Evolutionary conservation across 371 early-diverging fungal genomes (phyloP), one percentile per base, ranked within the genome.

Genomic region (Haplosporangium sp.): DNA sequence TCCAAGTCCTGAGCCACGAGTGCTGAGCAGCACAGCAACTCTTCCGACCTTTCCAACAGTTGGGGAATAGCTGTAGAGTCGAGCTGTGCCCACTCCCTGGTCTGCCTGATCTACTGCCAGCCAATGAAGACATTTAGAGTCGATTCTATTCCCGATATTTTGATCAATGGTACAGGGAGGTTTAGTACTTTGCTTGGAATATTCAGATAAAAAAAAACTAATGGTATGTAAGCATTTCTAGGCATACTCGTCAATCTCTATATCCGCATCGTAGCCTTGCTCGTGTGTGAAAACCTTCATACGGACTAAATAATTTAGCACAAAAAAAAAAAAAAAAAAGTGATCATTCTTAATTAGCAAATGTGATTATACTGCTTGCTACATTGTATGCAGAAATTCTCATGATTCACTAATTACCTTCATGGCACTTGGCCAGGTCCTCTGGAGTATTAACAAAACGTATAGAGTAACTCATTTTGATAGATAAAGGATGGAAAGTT

Each of bases 181-280:
- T 4, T 19, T 17, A 45, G 9, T 13, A 0, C 42, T 17, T 44
- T 44, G 9, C 52, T 2, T 13, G 8, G n/a, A 27, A 27, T 27
- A 27, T 27, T 27, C 27, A 27, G 27, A 27, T 27, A 27, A 27
- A 27, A 27, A 27, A 27, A 27, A 27, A 27, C 27, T 27, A 27
- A 50, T 59, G 44, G 37, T 27, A 27, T 15, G 35, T 35, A 44
- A 19, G 9, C 44, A 35, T 47, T 27, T 27, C 27, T 27, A 27
- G 27, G 27, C 75, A 42, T 77, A 83, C 83, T 74, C 75, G 56
- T 83, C 83, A 34, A 83, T 53, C 20, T 83, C 83, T n/a, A 58
- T 19, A 3, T 42, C 63, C 34, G 55, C 39, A 35, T 78, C 74
- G 45, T 74, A 83, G 35, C 78, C 78, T 63, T 83, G 83, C 50